Evolutionary conservation across 2,329 filamentous ascomycete genomes (phyloP).

Genomic region (Amauroascus niger): DNA sequence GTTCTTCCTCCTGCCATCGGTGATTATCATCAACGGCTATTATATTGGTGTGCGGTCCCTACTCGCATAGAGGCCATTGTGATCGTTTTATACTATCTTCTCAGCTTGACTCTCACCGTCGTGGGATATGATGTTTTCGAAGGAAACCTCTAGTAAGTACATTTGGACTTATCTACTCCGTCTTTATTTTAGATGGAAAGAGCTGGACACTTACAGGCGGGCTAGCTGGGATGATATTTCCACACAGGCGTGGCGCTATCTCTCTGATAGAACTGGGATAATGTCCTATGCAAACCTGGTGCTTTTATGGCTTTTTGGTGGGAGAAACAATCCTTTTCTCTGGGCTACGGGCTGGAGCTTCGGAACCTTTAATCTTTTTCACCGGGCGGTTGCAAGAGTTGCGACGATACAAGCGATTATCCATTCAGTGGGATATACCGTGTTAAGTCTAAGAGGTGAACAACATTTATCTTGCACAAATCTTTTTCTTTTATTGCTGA

Average conservation of each 20-base stretch:
- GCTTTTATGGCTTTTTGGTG: constrained; percentile 56
- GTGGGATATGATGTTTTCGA: constrained; percentile 39
- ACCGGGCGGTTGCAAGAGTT: constrained; percentile 56
- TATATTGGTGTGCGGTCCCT: constrained; percentile 40
- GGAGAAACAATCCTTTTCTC: constrained; percentile 56
- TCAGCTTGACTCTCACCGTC: constrained; percentile 38
- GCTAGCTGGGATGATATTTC: constrained; percentile 9
- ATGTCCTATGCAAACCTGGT: constrained; percentile 56
- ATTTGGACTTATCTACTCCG: not conserved
- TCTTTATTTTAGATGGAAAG: not conserved
- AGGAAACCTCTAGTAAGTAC: constrained; percentile 41
- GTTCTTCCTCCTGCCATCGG: constrained; percentile 10
- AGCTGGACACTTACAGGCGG: not conserved
- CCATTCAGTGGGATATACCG: constrained; percentile 52
- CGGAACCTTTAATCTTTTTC: constrained; percentile 56
- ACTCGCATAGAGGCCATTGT: constrained; percentile 41
- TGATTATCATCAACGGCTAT: constrained; percentile 31
- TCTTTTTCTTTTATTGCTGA: not conserved
- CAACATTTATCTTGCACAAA: not conserved
- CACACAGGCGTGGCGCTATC: constrained; percentile 44
- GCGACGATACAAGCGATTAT: constrained; percentile 53
- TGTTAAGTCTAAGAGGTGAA: constrained; percentile 21
- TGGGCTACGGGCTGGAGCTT: constrained; percentile 63
- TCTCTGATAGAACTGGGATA: constrained; percentile 55
- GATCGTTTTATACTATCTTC: constrained; percentile 36